These are phyloP conservation scores for Clitopilus hobsonii DNA, from an alignment of 768 basidiomycete species.

Conservation along the genomic window DNA sequence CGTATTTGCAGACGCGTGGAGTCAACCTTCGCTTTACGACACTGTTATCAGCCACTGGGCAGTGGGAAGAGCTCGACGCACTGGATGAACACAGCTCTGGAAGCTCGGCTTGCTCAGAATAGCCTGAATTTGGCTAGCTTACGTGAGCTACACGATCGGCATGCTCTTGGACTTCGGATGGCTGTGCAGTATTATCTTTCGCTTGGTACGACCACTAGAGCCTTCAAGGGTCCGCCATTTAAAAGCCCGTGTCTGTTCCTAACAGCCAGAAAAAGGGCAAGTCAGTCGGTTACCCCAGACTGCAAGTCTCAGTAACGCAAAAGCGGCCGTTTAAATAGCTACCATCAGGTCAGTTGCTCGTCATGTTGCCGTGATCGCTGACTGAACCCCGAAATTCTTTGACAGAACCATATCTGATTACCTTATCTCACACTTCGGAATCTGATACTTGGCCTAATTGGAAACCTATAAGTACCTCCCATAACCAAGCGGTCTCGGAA, in stretches of 20 bases:
- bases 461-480: not conserved
- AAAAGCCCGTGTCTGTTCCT: not conserved
- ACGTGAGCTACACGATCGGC: not conserved
- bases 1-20: not conserved
- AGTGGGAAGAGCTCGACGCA: not conserved
- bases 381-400: not conserved
- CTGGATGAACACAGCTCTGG: not conserved
- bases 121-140: not conserved
- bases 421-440: not conserved
- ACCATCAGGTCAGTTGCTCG: not conserved
- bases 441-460: not conserved
- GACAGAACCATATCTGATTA: not conserved
- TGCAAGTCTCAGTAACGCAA: not conserved
- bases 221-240: not conserved
- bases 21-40: not conserved
- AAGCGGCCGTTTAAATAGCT: not conserved
- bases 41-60: not conserved
- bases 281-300: not conserved
- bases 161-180: not conserved
- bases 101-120: not conserved
- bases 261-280: not conserved
- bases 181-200: not conserved
- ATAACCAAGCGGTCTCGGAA: not conserved
- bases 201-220: not conserved
- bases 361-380: not conserved